Conservation (phyloP, 129 eudicot genomes). For the Heracleum sosnowskyi region DNA sequence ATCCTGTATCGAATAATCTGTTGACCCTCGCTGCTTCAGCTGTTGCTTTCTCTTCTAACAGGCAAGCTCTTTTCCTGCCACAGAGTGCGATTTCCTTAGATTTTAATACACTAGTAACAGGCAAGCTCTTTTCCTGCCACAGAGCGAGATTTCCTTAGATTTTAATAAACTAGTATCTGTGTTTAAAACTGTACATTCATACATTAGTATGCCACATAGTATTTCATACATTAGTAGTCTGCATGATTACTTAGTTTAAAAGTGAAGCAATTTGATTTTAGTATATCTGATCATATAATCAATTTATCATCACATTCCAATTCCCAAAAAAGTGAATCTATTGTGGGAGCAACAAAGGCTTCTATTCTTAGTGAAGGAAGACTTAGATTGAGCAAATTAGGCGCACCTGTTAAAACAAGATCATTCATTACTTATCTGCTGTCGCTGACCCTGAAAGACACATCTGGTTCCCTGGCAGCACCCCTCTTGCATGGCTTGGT, state of each 20-base stretch:
- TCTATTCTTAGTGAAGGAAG: constrained; percentile 75
- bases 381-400: constrained; percentile 46
- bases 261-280: neutral
- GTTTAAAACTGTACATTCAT: no score
- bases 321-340: constrained; percentile 57
- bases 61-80: constrained; percentile 32
- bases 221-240: neutral
- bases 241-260: neutral
- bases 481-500: constrained; percentile 96
- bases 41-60: constrained; percentile 65
- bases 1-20: neutral
- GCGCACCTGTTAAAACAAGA: constrained; percentile 30
- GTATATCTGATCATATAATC: neutral
- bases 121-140: no score
- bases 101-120: neutral
- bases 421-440: constrained; percentile 37
- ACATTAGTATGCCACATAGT: no score
- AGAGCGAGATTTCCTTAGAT: no score
- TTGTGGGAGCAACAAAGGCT: constrained; percentile 68
- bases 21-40: constrained; percentile 81
- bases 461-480: constrained; percentile 99
- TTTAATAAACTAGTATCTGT: no score
- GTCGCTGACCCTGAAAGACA: constrained; percentile 93
- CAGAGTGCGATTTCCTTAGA: neutral
- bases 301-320: constrained; percentile 22